A percentile compares a stretch with the other conserved stretches of the same genome.
Conservation (phyloP, 192 early-diverging fungal species). For the Chytriomyces confervae region DNA sequence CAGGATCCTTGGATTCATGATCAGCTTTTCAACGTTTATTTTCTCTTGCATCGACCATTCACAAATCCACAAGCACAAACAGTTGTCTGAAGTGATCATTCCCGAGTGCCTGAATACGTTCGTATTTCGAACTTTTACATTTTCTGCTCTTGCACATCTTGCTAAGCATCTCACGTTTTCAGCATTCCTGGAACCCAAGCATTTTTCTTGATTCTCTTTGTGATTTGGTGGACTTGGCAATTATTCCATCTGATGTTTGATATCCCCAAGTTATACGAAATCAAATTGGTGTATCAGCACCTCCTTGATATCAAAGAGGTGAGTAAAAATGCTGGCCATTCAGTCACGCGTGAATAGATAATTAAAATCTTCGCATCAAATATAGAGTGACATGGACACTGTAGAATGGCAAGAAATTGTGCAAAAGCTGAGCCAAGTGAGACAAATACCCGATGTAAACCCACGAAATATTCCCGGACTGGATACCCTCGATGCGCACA, state of each 20-base stretch:
- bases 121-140: constrained; percentile 7
- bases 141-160: not conserved
- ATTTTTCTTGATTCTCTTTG: constrained; percentile 69
- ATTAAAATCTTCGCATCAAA: constrained; percentile 1
- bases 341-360: constrained; percentile 6
- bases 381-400: constrained; percentile 82
- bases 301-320: constrained; percentile 80
- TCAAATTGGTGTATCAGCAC: constrained; percentile 83
- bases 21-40: constrained; percentile 87
- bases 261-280: constrained; percentile 75
- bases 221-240: constrained; percentile 79
- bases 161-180: not conserved
- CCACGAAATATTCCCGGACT: constrained; percentile 39
- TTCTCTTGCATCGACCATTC: constrained; percentile 90
- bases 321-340: constrained; percentile 11
- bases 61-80: constrained; percentile 69
- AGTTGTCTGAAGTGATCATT: constrained; percentile 76
- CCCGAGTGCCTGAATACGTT: constrained; percentile 77
- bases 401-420: constrained; percentile 87
- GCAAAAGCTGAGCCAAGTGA: constrained; percentile 60
- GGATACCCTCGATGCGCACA: constrained; percentile 57
- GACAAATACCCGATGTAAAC: constrained; percentile 47
- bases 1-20: constrained; percentile 86
- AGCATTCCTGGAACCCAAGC: constrained; percentile 48
- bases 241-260: constrained; percentile 69